Conservation (phyloP, 495 filamentous ascomycete genomes). For the Friedmanniomyces endolithicus region DNA sequence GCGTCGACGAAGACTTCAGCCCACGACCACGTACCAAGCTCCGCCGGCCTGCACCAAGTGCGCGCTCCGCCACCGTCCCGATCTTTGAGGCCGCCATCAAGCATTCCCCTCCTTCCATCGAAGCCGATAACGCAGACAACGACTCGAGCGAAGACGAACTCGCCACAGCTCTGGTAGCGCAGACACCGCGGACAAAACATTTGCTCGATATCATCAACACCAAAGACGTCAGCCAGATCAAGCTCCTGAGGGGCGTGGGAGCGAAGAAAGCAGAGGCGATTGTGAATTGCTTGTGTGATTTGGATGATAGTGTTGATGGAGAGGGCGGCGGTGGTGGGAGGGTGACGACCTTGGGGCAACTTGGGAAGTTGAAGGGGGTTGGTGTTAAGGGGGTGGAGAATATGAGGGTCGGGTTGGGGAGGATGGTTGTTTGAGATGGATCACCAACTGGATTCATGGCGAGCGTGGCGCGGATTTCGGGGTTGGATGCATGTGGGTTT, state of each 20-base stretch:
- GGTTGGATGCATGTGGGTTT: neutral
- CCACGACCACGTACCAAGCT: conserved; percentile 35
- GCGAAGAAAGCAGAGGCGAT: conserved; percentile 54
- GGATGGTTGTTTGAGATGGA: conserved; percentile 2
- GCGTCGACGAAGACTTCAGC: conserved; percentile 27
- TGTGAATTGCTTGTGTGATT: conserved; percentile 41
- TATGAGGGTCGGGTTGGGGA: conserved; percentile 26
- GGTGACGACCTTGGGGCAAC: conserved; percentile 39
- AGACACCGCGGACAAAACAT: conserved; percentile 56
- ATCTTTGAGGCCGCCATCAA: conserved; percentile 17
- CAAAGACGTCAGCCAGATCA: conserved; percentile 55
- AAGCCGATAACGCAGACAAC: neutral
- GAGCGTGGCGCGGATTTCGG: too few species aligned
- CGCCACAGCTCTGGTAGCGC: conserved; percentile 15
- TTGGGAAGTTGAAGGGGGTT: conserved; percentile 46
- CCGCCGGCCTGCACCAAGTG: conserved; percentile 23
- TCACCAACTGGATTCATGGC: too few species aligned
- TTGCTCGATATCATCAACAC: conserved; percentile 80
- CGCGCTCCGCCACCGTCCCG: conserved; percentile 14
- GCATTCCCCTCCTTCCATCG: conserved; percentile 1
- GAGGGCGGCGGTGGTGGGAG: conserved; percentile 33
- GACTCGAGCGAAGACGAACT: conserved; percentile 14
- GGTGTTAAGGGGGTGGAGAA: conserved; percentile 48
- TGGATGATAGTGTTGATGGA: conserved; percentile 32
- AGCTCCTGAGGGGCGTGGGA: conserved; percentile 56